A percentile compares a stretch with the other conserved stretches of the same genome.
Conservation (phyloP, 2,329 filamentous ascomycete species). For the Drechslerella dactyloides region DNA sequence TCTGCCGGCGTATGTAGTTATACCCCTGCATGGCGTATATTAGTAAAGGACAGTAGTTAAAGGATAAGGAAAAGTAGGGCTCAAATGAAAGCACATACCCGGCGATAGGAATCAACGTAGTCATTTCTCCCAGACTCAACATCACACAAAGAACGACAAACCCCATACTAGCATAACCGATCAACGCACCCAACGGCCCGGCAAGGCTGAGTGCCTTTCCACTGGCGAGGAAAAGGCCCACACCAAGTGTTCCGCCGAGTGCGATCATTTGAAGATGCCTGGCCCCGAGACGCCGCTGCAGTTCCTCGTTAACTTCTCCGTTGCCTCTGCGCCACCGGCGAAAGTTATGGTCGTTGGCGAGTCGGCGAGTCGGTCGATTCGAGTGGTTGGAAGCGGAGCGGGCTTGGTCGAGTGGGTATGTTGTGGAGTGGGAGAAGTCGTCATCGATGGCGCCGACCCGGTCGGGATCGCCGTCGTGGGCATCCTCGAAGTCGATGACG, state of each 20-base stretch:
- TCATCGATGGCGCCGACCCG: conserved; percentile 48
- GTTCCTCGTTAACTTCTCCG: conserved; percentile 40
- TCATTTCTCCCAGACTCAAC: conserved; percentile 58
- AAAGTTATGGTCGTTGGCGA: conserved; percentile 43
- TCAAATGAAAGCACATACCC: conserved; percentile 27
- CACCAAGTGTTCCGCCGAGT: conserved; percentile 60
- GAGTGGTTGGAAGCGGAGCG: conserved; percentile 48
- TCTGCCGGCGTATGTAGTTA: conserved; percentile 55
- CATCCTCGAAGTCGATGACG: conserved; percentile 50
- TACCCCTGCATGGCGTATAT: conserved; percentile 29
- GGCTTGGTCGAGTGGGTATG: conserved; percentile 36
- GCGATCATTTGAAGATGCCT: conserved; percentile 61
- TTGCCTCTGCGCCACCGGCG: conserved; percentile 38
- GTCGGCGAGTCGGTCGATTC: conserved; percentile 34
- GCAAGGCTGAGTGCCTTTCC: conserved; percentile 60
- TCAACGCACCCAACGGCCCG: conserved; percentile 59
- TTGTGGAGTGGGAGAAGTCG: conserved; percentile 49
- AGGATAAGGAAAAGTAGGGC: neutral
- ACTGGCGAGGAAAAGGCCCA: conserved; percentile 61
- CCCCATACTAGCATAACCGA: conserved; percentile 61
- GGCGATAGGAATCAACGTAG: conserved; percentile 47
- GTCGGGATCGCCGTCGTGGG: conserved; percentile 49
- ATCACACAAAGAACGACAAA: conserved; percentile 63
- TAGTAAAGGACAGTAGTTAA: conserved; percentile 1
- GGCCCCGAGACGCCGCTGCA: conserved; percentile 51